Conservation (phyloP, 2,329 filamentous ascomycete genomes). For the Fusarium annulatum region DNA sequence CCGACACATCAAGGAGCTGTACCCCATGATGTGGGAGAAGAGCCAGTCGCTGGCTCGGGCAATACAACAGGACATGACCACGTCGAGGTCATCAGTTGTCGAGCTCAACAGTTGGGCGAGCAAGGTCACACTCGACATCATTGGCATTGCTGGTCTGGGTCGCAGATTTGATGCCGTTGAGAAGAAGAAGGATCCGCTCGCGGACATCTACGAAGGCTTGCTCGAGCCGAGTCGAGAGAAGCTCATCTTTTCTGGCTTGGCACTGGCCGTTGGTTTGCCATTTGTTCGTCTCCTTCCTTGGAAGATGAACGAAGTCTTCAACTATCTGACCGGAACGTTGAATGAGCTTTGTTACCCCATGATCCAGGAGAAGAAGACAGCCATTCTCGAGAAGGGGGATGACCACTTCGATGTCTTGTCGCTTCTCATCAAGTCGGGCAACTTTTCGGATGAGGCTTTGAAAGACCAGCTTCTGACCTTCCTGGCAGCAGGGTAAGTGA, state of each 20-base stretch:
- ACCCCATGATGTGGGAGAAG: constrained; percentile 76
- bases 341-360: constrained; percentile 26
- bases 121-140: constrained; percentile 68
- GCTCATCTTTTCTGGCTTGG: constrained; percentile 47
- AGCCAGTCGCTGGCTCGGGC: constrained; percentile 49
- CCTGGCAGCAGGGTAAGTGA: constrained; percentile 51
- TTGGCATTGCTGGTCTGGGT: constrained; percentile 68
- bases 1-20: constrained; percentile 75
- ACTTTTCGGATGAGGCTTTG: constrained; percentile 63
- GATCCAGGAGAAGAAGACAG: constrained; percentile 61
- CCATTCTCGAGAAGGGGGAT: constrained; percentile 55
- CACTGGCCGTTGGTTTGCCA: constrained; percentile 16
- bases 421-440: constrained; percentile 61
- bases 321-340: constrained; percentile 17
- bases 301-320: constrained; percentile 37
- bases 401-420: constrained; percentile 73
- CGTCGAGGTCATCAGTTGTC: constrained; percentile 27
- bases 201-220: constrained; percentile 59
- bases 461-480: constrained; percentile 67
- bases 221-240: constrained; percentile 60
- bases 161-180: constrained; percentile 61
- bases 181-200: constrained; percentile 52
- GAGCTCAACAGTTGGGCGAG: constrained; percentile 62
- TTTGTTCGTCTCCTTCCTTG: constrained; percentile 32
- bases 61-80: constrained; percentile 54